Evolutionary conservation across 441 rosid genomes (phyloP).

Genomic region (Kokia cookei): DNA sequence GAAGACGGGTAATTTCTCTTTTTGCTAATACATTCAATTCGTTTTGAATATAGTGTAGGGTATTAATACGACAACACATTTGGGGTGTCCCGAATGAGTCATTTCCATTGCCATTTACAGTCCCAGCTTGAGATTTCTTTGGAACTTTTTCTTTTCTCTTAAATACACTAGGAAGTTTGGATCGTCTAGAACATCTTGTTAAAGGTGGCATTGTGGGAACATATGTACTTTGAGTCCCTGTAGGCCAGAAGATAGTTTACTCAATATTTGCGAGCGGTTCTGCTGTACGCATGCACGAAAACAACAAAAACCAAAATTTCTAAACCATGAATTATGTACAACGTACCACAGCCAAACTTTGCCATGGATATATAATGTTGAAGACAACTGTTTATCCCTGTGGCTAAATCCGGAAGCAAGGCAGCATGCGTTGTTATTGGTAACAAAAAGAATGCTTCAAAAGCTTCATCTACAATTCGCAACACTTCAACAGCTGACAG

Average conservation of each 20-base stretch:
- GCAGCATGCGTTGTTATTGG: conserved; percentile 54
- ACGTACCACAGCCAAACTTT: conserved; percentile 66
- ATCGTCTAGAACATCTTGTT: conserved; percentile 55
- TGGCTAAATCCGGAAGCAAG: conserved; percentile 55
- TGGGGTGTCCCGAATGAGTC: conserved; percentile 44
- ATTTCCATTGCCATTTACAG: conserved; percentile 15
- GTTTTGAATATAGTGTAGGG: conserved; percentile 42
- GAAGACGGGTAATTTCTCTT: conserved; percentile 35
- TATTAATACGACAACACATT: conserved; percentile 62
- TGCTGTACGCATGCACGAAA: not conserved
- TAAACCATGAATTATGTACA: not conserved
- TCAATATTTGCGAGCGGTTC: not conserved
- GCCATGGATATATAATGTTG: conserved; percentile 54
- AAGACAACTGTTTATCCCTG: conserved; percentile 51
- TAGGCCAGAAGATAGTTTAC: conserved; percentile 2
- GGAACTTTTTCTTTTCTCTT: conserved; percentile 51
- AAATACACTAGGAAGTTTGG: conserved; percentile 48
- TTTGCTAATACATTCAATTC: conserved; percentile 41
- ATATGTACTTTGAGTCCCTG: conserved; percentile 46
- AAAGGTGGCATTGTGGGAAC: conserved; percentile 57
- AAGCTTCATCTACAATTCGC: conserved; percentile 58
- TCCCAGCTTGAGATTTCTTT: conserved; percentile 39
- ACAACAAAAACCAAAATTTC: not conserved
- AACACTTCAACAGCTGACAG: conserved; percentile 63
- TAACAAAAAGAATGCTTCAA: conserved; percentile 68